These are phyloP conservation scores for Myriosclerotinia curreyana DNA, from an alignment of 2,329 filamentous ascomycete genomes.

Conservation along the genomic window DNA sequence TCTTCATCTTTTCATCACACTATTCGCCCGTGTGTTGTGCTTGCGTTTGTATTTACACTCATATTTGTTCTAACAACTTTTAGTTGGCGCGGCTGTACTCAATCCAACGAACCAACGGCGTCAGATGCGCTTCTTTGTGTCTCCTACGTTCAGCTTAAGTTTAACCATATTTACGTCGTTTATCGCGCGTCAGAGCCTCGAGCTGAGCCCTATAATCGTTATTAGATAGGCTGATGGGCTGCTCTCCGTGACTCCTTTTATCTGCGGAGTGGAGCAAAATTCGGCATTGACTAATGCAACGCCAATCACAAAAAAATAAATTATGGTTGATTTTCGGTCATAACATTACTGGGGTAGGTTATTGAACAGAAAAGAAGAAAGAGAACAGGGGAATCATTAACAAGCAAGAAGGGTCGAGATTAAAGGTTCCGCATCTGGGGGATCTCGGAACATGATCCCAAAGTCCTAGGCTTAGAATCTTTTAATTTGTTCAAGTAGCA, in stretches of 20 bases:
- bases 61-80: not conserved
- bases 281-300: constrained; percentile 14
- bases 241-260: constrained; percentile 4
- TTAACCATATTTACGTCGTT: not conserved
- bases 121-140: constrained; percentile 20
- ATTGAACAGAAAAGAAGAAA: not conserved
- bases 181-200: constrained; percentile 3
- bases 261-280: constrained; percentile 3
- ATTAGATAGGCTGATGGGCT: not conserved
- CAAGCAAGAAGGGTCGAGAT: constrained; percentile 4
- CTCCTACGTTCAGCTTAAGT: constrained; percentile 8
- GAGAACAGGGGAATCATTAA: not conserved
- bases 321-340: constrained; percentile 4
- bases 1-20: not conserved
- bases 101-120: constrained; percentile 15
- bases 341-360: constrained; percentile 3
- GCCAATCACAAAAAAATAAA: constrained; percentile 10
- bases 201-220: constrained; percentile 15
- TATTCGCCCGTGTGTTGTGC: not conserved
- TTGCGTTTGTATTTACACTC: no score
- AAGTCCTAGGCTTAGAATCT: not conserved
- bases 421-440: not conserved
- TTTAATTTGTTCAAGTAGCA: not conserved
- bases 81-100: constrained; percentile 9
- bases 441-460: constrained; percentile 4